Conservation (phyloP, 345 rosid genomes). For the Microcos paniculata region DNA sequence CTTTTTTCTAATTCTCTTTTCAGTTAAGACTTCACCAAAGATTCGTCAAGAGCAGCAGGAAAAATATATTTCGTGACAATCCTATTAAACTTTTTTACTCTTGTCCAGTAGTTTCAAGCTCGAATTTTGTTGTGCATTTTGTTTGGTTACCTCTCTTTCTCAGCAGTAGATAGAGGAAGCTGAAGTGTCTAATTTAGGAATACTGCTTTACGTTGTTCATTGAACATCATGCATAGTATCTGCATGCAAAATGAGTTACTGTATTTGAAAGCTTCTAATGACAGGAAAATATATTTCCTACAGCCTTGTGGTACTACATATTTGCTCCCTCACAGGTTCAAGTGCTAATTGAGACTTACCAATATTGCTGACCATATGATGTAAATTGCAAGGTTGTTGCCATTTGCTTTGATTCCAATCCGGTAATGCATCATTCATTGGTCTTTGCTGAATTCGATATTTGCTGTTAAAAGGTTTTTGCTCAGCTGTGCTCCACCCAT, state of each 20-base stretch:
- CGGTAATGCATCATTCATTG: no score
- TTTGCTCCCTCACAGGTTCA: neutral
- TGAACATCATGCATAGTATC: neutral
- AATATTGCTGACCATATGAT: neutral
- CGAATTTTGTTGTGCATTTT: constrained; percentile 16
- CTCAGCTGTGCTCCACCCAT: no score
- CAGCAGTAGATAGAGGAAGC: neutral
- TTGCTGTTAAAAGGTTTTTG: no score
- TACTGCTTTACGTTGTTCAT: neutral
- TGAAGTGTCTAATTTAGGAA: neutral
- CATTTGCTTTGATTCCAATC: neutral
- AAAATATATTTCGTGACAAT: constrained; percentile 83
- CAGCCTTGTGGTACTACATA: no score
- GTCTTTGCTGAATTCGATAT: no score
- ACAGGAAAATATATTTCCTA: no score
- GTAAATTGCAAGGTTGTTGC: neutral
- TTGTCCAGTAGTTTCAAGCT: neutral
- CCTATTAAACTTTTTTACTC: constrained; percentile 4
- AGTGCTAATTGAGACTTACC: neutral
- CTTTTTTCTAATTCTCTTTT: neutral
- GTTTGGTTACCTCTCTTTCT: neutral
- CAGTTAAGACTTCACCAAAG: constrained; percentile 61
- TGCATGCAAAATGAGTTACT: neutral
- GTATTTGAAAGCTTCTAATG: no score
- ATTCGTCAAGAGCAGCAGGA: constrained; percentile 88